phyloP scores from a whole-genome alignment of 176 grass and related monocot genomes.

The Urochloa ruziziensis region DNA sequence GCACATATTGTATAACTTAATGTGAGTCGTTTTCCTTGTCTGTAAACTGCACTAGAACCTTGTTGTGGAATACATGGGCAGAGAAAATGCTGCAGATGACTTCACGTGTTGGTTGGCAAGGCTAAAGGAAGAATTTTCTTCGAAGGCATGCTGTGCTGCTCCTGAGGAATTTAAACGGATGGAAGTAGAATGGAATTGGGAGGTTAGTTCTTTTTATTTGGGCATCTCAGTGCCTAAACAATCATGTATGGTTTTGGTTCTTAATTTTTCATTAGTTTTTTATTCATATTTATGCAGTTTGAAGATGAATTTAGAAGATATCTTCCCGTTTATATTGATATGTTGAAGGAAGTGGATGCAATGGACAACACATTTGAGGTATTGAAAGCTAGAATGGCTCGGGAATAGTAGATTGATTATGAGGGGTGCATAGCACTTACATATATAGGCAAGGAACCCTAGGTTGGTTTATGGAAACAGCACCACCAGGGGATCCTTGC shows the following conservation, averaged over 20 bases:
- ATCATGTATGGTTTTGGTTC: not conserved
- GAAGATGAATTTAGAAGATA: conserved; percentile 36
- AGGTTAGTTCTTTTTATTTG: not conserved
- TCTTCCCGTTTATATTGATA: conserved; percentile 17
- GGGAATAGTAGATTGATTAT: too few species aligned
- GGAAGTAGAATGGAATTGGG: conserved; percentile 24
- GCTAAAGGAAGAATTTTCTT: not conserved
- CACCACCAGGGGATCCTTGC: too few species aligned
- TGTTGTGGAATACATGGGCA: not conserved
- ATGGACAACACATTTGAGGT: not conserved
- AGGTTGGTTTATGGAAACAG: too few species aligned
- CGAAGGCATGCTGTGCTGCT: conserved; percentile 11
- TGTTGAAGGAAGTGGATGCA: conserved; percentile 16
- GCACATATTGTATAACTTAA: not conserved
- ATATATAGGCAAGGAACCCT: too few species aligned
- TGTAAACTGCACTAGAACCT: not conserved
- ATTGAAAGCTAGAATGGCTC: too few species aligned
- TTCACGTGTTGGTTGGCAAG: conserved; percentile 8
- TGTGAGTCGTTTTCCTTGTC: not conserved
- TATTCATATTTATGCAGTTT: not conserved
- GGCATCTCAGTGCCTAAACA: not conserved
- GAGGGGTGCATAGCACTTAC: too few species aligned
- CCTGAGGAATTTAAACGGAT: not conserved
- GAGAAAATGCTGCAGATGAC: not conserved
- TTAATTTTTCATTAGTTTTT: not conserved